Evolutionary conservation across 2,329 filamentous ascomycete genomes (phyloP).

Genomic region (Ceratocystis destructans): DNA sequence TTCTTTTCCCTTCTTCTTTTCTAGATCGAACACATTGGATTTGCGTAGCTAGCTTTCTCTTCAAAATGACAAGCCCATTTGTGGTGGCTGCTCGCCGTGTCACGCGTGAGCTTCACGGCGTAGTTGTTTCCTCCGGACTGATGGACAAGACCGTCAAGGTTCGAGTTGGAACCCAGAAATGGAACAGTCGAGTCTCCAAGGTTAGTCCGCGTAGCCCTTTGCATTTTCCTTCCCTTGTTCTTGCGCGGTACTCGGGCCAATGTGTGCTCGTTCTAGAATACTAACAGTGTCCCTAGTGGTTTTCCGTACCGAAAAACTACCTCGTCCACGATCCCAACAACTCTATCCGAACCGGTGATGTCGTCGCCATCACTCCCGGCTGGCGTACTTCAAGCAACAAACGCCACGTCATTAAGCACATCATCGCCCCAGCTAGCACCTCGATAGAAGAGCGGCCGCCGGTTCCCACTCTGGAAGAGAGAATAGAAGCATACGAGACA

Average conservation of each 20-base stretch:
- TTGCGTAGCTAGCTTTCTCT: background rate
- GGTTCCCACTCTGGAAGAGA: slow-evolving; percentile 51
- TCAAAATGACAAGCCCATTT: slow-evolving; percentile 28
- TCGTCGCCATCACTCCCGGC: slow-evolving; percentile 55
- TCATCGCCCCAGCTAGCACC: slow-evolving; percentile 54
- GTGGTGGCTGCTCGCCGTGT: slow-evolving; percentile 30
- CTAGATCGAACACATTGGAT: background rate
- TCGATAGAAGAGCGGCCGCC: slow-evolving; percentile 50
- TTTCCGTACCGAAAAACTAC: slow-evolving; percentile 48
- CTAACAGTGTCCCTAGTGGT: slow-evolving; percentile 30
- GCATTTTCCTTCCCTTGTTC: too few relatives aligned
- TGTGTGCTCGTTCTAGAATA: background rate
- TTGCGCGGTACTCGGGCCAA: too few relatives aligned
- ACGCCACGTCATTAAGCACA: slow-evolving; percentile 59
- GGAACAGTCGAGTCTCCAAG: slow-evolving; percentile 61
- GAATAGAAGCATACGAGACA: slow-evolving; percentile 39
- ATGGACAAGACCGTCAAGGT: slow-evolving; percentile 74
- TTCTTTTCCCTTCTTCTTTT: background rate
- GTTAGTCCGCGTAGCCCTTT: slow-evolving; percentile 29
- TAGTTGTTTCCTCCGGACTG: slow-evolving; percentile 63
- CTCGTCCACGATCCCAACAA: slow-evolving; percentile 68
- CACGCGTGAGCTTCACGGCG: slow-evolving; percentile 44
- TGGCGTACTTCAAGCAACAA: slow-evolving; percentile 53
- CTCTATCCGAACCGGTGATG: slow-evolving; percentile 59
- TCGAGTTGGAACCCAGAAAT: slow-evolving; percentile 54